Evolutionary conservation across 148 eudicot genomes (phyloP).

Genomic region (Amaranthus cruentus): DNA sequence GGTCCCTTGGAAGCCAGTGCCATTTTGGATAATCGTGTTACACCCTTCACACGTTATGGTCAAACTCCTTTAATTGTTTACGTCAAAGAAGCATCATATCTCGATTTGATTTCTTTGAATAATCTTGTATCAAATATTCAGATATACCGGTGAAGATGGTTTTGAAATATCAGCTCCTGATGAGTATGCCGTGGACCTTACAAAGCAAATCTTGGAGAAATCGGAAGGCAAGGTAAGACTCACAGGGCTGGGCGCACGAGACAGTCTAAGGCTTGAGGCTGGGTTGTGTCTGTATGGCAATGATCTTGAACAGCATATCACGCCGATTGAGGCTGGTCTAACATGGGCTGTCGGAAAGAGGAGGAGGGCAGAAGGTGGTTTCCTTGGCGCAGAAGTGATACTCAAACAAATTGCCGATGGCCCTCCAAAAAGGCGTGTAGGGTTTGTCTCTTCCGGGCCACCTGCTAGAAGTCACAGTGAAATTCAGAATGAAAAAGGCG

Average conservation of each 20-base stretch:
- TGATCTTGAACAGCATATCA: too few species aligned
- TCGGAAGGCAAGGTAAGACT: constrained; percentile 92
- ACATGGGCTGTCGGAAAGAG: too few species aligned
- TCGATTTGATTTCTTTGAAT: not conserved
- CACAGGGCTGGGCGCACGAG: constrained; percentile 93
- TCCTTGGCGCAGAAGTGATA: too few species aligned
- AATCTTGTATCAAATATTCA: constrained; percentile 22
- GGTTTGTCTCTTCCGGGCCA: constrained; percentile 75
- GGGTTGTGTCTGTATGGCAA: constrained; percentile 65
- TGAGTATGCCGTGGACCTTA: constrained; percentile 76
- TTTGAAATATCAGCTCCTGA: constrained; percentile 94
- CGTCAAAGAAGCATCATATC: not conserved
- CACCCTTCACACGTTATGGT: not conserved
- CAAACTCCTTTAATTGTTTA: not conserved
- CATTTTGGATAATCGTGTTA: not conserved
- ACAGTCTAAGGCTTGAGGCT: constrained; percentile 95
- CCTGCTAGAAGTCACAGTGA: constrained; percentile 94
- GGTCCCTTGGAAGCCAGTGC: not conserved
- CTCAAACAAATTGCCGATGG: constrained; percentile 73
- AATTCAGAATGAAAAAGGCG: constrained; percentile 75
- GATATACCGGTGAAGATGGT: constrained; percentile 99
- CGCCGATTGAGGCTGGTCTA: too few species aligned
- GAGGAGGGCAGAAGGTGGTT: too few species aligned
- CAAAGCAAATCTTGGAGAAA: constrained; percentile 85
- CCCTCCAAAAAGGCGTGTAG: constrained; percentile 72